Evolutionary conservation across 2,329 filamentous ascomycete genomes (phyloP).

Genomic region (Pestalotiopsis sp.): DNA sequence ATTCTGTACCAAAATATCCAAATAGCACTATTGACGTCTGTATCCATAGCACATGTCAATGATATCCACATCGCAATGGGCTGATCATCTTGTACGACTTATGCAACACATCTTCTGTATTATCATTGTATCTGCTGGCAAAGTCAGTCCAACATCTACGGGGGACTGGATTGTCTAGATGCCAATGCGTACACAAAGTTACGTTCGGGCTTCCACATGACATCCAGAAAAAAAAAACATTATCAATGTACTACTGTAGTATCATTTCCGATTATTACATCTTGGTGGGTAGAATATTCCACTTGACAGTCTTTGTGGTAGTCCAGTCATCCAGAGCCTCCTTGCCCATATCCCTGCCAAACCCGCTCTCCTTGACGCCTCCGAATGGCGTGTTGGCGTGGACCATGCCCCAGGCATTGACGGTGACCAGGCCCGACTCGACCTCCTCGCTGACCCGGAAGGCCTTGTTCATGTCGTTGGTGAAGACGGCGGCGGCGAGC

Average conservation of each 20-base stretch:
- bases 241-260: neutral
- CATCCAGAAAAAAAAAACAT: no score
- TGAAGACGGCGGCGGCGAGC: neutral
- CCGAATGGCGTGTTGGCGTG: conserved; percentile 6
- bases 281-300: conserved; percentile 3
- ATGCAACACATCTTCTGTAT: no score
- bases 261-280: neutral
- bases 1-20: no score
- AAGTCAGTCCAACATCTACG: no score
- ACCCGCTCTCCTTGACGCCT: conserved; percentile 2
- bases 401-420: conserved; percentile 1
- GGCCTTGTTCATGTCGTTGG: neutral
- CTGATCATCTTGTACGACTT: no score
- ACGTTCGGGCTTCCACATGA: no score
- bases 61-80: no score
- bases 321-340: conserved; percentile 7
- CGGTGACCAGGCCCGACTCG: conserved; percentile 6
- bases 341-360: conserved; percentile 5
- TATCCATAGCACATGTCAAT: no score
- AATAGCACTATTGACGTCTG: no score
- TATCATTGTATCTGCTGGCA: no score
- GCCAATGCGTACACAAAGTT: no score
- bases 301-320: conserved; percentile 4
- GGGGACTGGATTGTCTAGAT: no score
- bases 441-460: conserved; percentile 3